Base-by-base conservation (phyloP, 768 basidiomycete genomes). In the Kwoniella bestiolae region DNA sequence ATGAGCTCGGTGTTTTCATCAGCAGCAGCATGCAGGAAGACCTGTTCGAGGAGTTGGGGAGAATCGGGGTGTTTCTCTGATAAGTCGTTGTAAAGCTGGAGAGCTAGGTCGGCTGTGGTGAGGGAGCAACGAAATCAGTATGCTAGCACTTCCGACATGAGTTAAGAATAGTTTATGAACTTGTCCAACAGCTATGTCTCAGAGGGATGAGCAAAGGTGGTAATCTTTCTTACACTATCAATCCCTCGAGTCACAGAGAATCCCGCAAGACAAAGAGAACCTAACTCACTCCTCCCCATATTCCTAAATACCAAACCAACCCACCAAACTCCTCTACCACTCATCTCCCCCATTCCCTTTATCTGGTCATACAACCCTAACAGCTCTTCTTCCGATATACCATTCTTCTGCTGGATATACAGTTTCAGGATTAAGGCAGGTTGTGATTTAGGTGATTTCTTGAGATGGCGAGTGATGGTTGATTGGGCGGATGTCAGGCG, bases 391-490 rank as follows among this genome's bases (percentile, higher is more conserved):
- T 28, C 47, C 21, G 46, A 14, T n/a, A 34, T n/a, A 9, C 60
- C 63, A 3, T 35, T 60, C 52, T 67, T 65, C 44, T 73, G 56
- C 5, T 66, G 56, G 18, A 77, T 60, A 26, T 57, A 65, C 45
- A 71, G 57, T 16, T 71, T 67, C 16, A 77, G 63, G 31, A 72
- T 63, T 2, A 75, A 59, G 7, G 68, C 76, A 32, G 74, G 74
- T 47, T 75, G 74, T 12, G 76, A 78, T 55, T 65, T 64, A 9
- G 74, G 72, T 28, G 62, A 53, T 67, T 78, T 78, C 69, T 75
- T 78, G 5, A 75, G 67, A 35, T 63, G 63, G 41, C 69, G 63
- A 25, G 46, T 52, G 14, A 75, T 45, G 3, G 65, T 50, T 5
- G 74, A 58, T 26, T 61, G 34, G n/a, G 74, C 76, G 2, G 51